A percentile compares a stretch with the other conserved stretches of the same genome.
phyloP scores from a whole-genome alignment of 495 filamentous ascomycete genomes.

The Trichodelitschia bisporula region DNA sequence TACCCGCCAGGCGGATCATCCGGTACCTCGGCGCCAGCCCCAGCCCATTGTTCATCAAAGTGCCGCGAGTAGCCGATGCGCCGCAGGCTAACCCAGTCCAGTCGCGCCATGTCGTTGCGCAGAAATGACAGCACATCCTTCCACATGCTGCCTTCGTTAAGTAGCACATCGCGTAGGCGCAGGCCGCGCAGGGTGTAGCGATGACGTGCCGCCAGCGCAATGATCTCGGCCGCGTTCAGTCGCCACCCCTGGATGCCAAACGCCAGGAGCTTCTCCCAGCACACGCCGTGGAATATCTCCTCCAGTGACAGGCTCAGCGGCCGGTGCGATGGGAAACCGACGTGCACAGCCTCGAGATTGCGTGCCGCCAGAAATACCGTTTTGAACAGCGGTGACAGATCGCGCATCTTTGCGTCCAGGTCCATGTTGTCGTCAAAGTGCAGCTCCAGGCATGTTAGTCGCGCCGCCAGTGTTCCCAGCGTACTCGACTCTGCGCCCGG shows the following conservation, averaged over 20 bases:
- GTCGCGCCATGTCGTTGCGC: conserved; percentile 27
- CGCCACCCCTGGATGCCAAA: conserved; percentile 43
- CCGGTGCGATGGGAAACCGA: conserved; percentile 32
- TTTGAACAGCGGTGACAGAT: conserved; percentile 28
- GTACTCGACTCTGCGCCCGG: conserved; percentile 19
- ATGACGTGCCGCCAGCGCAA: conserved; percentile 29
- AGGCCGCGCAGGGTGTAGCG: conserved; percentile 28
- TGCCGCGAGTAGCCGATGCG: conserved; percentile 33
- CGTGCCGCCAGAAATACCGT: conserved; percentile 31
- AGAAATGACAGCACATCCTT: conserved; percentile 31
- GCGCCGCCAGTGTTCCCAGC: conserved; percentile 19
- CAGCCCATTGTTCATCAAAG: conserved; percentile 22
- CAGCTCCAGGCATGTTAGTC: conserved; percentile 24
- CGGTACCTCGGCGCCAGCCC: conserved; percentile 19
- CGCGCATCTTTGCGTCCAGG: conserved; percentile 27
- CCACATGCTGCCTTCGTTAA: conserved; percentile 35
- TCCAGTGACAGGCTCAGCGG: conserved; percentile 33
- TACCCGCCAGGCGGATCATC: conserved; percentile 18
- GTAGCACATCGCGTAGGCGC: conserved; percentile 28
- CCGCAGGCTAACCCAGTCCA: conserved; percentile 35
- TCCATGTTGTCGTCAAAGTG: conserved; percentile 31
- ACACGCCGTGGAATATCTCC: conserved; percentile 34
- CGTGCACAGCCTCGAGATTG: conserved; percentile 36
- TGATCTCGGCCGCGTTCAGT: conserved; percentile 29
- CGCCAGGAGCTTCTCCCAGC: conserved; percentile 33